A percentile compares a stretch with the other conserved stretches of the same genome.
phyloP scores from a whole-genome alignment of 2,329 filamentous ascomycete genomes.

The Fusarium sp. region DNA sequence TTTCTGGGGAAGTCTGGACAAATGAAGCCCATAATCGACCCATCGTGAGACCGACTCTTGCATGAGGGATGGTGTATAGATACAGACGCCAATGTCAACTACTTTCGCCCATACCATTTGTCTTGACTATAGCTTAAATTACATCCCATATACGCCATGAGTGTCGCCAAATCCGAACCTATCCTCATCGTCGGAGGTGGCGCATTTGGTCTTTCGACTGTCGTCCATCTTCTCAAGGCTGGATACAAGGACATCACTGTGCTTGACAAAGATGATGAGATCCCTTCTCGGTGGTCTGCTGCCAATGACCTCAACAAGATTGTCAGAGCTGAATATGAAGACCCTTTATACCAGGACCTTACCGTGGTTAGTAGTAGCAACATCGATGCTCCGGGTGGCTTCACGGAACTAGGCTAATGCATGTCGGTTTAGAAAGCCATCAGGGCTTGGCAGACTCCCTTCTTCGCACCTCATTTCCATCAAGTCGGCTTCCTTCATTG shows the following conservation, averaged over 20 bases:
- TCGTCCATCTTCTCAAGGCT: conserved; percentile 56
- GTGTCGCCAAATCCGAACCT: conserved; percentile 36
- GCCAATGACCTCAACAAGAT: conserved; percentile 72
- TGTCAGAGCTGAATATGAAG: conserved; percentile 68
- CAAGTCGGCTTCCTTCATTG: conserved; percentile 58
- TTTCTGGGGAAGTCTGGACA: neutral
- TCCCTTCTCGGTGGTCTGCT: conserved; percentile 62
- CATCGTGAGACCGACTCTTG: neutral
- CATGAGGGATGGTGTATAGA: neutral
- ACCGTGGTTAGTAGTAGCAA: conserved; percentile 55
- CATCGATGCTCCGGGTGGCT: neutral
- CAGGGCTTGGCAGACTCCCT: conserved; percentile 61
- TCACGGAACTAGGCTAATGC: neutral
- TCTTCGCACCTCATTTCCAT: conserved; percentile 64
- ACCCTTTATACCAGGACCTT: conserved; percentile 65
- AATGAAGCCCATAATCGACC: neutral
- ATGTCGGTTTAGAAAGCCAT: conserved; percentile 56
- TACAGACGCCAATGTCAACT: neutral
- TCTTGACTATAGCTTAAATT: too few relatives aligned
- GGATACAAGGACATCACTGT: conserved; percentile 61
- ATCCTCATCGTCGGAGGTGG: conserved; percentile 59
- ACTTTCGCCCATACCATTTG: neutral
- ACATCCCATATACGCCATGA: conserved; percentile 16
- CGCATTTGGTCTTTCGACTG: conserved; percentile 63
- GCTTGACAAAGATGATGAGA: conserved; percentile 53